Evolutionary conservation across 2,329 filamentous ascomycete species (phyloP), one percentile per base, ranked within the genome.

Genomic region (Hypoxylon rubiginosum): DNA sequence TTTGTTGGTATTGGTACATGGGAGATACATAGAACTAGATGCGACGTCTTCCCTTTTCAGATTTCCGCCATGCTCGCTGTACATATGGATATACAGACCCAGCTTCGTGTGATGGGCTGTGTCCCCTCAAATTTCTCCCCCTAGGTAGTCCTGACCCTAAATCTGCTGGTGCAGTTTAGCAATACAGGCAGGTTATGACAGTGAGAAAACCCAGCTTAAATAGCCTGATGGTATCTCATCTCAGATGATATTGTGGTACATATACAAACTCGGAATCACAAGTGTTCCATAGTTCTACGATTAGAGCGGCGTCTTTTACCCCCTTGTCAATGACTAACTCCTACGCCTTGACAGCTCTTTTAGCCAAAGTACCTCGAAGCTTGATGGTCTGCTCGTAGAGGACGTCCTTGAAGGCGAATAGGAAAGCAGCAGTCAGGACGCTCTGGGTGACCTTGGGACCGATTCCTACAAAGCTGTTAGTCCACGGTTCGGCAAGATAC

Each of bases 331-430:
- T 21, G 10, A 30, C n/a, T 51, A 26, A n/a, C 10, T 46, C 32
- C 53, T 72, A 77, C 28, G 72, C 71, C 69, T 73, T 72, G 60
- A 72, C 8, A 34, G 74, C 84, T 74, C 79, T 81, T 56, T 79
- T 77, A 46, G 81, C 76, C 21, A 73, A 56, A 21, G 76, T 73
- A 61, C 80, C 78, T 57, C 92, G 85, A 32, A 93, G 86, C 73
- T 84, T 87, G 54, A 95, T 82, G 0, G 90, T 94, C 80, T 91
- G 89, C 74, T 93, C 92, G 78, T 98, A 99, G 5, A 99, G 86
- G 6, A 93, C 92, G 78, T 99, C 96, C 85, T 99, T 99, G 84
- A 99, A 97, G 1, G 94, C 96, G 78, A 99, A 99, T 63, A 99
- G 84, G 81, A 98, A 94, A 2, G 96, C 96, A 5, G 96, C 96